phyloP scores from a whole-genome alignment of 1,139 yeast genomes.

The Suhomyces bolitotheri region DNA sequence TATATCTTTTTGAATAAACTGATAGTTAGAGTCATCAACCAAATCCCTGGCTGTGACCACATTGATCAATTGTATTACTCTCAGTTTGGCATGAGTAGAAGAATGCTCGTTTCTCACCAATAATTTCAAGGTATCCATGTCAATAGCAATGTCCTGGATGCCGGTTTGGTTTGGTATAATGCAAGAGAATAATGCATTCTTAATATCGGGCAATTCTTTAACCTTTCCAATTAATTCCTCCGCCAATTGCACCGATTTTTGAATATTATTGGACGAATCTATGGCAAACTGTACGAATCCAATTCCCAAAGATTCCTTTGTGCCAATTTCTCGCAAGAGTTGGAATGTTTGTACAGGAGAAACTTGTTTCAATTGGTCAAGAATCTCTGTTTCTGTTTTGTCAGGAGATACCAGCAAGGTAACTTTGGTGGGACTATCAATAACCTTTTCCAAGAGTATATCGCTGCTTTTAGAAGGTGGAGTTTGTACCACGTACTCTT shows the following conservation, averaged over 20 bases:
- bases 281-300: conserved; percentile 41
- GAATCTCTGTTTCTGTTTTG: conserved; percentile 29
- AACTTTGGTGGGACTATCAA: conserved; percentile 41
- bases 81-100: conserved; percentile 45
- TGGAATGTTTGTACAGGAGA: conserved; percentile 32
- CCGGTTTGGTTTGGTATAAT: conserved; percentile 30
- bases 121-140: conserved; percentile 31
- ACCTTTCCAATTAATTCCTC: conserved; percentile 19
- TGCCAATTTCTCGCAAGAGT: conserved; percentile 37
- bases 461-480: conserved; percentile 19
- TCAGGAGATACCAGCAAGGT: conserved; percentile 29
- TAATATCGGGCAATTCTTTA: conserved; percentile 20
- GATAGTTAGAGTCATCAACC: conserved; percentile 49
- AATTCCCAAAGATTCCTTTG: conserved; percentile 40
- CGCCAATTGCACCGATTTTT: conserved; percentile 19
- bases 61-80: conserved; percentile 66
- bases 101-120: conserved; percentile 40
- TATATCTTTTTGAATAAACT: conserved; percentile 56
- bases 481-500: conserved; percentile 56
- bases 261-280: conserved; percentile 16
- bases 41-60: conserved; percentile 66
- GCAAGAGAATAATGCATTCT: conserved; percentile 37
- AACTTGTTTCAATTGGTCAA: conserved; percentile 24
- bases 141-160: conserved; percentile 39
- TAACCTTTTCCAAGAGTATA: conserved; percentile 25